Percentiles rank a stretch among this genome's conserved stretches.
Conservation (phyloP, 768 basidiomycete species). For the Boletus rubroflammeus region DNA sequence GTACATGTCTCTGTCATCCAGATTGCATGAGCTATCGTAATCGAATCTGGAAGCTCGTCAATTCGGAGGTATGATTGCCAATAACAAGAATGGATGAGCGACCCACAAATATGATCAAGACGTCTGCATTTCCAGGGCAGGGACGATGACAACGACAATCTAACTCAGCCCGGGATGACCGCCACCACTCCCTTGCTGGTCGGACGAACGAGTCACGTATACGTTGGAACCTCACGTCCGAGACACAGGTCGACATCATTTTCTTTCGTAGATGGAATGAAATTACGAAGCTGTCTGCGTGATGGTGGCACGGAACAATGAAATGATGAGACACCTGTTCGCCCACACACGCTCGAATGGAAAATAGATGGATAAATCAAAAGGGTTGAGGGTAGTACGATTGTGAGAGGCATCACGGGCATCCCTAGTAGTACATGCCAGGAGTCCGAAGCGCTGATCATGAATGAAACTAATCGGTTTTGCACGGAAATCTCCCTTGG, state of each 20-base stretch:
- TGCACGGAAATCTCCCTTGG: not conserved
- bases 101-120: not conserved
- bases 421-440: slow-evolving; percentile 6
- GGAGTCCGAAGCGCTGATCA: slow-evolving; percentile 22
- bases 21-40: slow-evolving; percentile 3
- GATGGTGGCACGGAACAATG: slow-evolving; percentile 9
- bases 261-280: slow-evolving; percentile 4
- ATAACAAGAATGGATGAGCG: not conserved
- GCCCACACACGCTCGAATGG: slow-evolving; percentile 17
- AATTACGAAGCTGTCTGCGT: slow-evolving; percentile 13
- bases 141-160: not conserved
- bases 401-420: slow-evolving; percentile 1
- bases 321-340: slow-evolving; percentile 8
- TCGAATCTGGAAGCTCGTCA: not conserved
- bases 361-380: not conserved
- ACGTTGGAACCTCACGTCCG: not conserved
- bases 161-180: not conserved
- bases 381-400: not conserved
- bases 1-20: not conserved
- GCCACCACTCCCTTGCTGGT: slow-evolving; percentile 20
- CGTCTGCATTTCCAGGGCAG: slow-evolving; percentile 6
- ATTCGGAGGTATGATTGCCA: not conserved
- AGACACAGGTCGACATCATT: slow-evolving; percentile 1
- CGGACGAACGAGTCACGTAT: slow-evolving; percentile 14
- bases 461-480: slow-evolving; percentile 7